Evolutionary conservation across 805 yeast genomes (phyloP), one percentile per base, ranked within the genome.

Genomic region (Starmerella bacillaris): DNA sequence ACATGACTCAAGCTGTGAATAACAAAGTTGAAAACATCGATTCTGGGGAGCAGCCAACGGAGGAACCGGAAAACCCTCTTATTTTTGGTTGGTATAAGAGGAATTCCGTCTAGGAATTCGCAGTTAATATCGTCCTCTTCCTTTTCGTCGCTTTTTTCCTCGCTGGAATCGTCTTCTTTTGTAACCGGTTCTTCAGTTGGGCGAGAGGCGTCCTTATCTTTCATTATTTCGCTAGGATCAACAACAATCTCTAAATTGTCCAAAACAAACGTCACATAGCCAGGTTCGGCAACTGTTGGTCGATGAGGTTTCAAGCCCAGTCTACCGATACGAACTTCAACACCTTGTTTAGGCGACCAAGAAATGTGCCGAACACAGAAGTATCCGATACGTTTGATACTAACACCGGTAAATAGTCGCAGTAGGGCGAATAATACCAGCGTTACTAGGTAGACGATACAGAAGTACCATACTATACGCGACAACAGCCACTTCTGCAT

Each of bases 331-430:
- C 49, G 49, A 30, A 60, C 40, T 21, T 49, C 51, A 15, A 57
- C 34, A 19, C 64, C 64, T 4, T 54, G 46, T 26, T 41, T 43
- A 5, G 58, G 56, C 5, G 54, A 42, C 29, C 53, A 48, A 2
- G 56, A 42, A 19, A 59, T 46, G 39, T 57, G 55, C 18, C 60
- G 47, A n/a, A 59, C 42, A 15, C 56, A 53, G 37, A 59, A 47
- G 45, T 59, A 59, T 27, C 64, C 64, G 12, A 60, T 48, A 14
- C 64, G 53, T 42, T 56, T 58, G 42, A 59, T 55, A 20, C 61
- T 57, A 30, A 59, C 43, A 20, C 64, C 64, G 2, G 64, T 57
- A 41, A 57, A 48, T 17, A 58, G 42, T 11, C 64, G 51, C 15
- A 59, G 40, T 24, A 57, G 39, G 15, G 63, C 63, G 34, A 59